Conservation (phyloP, 768 basidiomycete species). For the Collybiopsis luxurians region DNA sequence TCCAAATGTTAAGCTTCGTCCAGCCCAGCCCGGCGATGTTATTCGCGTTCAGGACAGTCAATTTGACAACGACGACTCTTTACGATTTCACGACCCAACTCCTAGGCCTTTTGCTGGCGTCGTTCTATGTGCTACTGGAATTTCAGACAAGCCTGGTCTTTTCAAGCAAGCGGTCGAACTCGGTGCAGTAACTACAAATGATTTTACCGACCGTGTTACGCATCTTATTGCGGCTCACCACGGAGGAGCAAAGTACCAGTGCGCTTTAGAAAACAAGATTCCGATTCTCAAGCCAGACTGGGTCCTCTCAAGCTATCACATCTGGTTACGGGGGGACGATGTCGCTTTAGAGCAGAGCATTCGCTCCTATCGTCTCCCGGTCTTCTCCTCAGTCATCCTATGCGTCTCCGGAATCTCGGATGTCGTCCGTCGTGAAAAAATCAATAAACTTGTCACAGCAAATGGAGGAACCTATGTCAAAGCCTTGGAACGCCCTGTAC, state of each 20-base stretch:
- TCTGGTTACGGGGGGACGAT: conserved; percentile 82
- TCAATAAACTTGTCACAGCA: conserved; percentile 56
- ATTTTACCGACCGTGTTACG: conserved; percentile 84
- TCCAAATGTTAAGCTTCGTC: conserved; percentile 79
- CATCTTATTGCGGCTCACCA: conserved; percentile 83
- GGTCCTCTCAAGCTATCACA: conserved; percentile 67
- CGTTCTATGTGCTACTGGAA: conserved; percentile 72
- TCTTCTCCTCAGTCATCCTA: conserved; percentile 69
- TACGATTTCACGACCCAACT: conserved; percentile 43
- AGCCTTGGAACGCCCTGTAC: conserved; percentile 72
- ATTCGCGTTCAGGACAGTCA: conserved; percentile 47
- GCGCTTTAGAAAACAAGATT: conserved; percentile 69
- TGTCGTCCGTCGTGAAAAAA: conserved; percentile 53
- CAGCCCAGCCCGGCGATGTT: conserved; percentile 41
- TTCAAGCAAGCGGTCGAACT: conserved; percentile 80
- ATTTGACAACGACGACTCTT: conserved; percentile 38
- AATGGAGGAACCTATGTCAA: conserved; percentile 72
- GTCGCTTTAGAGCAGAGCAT: conserved; percentile 69
- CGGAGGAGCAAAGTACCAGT: conserved; percentile 82
- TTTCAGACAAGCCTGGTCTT: conserved; percentile 74
- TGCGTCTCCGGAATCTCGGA: conserved; percentile 77
- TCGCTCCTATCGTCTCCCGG: conserved; percentile 57
- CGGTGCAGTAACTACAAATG: conserved; percentile 64
- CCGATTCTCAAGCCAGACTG: conserved; percentile 79
- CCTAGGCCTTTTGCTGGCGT: conserved; percentile 68